phyloP scores from a whole-genome alignment of 2,329 filamentous ascomycete genomes.

The Sporothrix curviconia region DNA sequence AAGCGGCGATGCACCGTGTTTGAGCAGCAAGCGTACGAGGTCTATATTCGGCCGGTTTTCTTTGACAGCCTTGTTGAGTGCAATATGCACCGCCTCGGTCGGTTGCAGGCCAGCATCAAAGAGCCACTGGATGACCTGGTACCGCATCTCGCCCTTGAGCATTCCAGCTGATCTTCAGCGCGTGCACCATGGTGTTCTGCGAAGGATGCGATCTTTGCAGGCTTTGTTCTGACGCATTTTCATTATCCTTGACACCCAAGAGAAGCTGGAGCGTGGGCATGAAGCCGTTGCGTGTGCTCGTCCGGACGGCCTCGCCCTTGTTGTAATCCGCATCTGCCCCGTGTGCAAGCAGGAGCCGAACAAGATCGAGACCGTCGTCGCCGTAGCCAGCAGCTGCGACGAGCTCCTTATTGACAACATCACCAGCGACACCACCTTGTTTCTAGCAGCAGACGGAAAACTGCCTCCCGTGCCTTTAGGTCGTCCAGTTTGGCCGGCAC shows the following conservation, averaged over 20 bases:
- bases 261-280: conserved; percentile 45
- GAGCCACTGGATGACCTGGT: conserved; percentile 42
- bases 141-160: conserved; percentile 41
- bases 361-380: conserved; percentile 40
- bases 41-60: conserved; percentile 42
- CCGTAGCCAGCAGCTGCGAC: conserved; percentile 47
- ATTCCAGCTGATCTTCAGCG: conserved; percentile 50
- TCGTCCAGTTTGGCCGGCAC: conserved; percentile 46
- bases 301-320: conserved; percentile 48
- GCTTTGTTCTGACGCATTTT: conserved; percentile 41
- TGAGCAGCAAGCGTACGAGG: conserved; percentile 42
- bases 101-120: conserved; percentile 44
- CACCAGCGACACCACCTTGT: conserved; percentile 41
- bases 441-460: conserved; percentile 45
- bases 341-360: conserved; percentile 43
- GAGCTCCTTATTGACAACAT: conserved; percentile 47
- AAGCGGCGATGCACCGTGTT: conserved; percentile 45
- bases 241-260: conserved; percentile 42
- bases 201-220: too few species aligned
- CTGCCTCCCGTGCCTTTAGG: conserved; percentile 39
- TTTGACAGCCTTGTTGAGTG: conserved; percentile 45
- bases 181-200: conserved; percentile 42
- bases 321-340: conserved; percentile 52
- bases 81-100: conserved; percentile 44
- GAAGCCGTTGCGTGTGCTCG: conserved; percentile 46